These are phyloP conservation scores for Herpetospermum pedunculosum DNA, from an alignment of 306 rosid species.

Conservation along the genomic window DNA sequence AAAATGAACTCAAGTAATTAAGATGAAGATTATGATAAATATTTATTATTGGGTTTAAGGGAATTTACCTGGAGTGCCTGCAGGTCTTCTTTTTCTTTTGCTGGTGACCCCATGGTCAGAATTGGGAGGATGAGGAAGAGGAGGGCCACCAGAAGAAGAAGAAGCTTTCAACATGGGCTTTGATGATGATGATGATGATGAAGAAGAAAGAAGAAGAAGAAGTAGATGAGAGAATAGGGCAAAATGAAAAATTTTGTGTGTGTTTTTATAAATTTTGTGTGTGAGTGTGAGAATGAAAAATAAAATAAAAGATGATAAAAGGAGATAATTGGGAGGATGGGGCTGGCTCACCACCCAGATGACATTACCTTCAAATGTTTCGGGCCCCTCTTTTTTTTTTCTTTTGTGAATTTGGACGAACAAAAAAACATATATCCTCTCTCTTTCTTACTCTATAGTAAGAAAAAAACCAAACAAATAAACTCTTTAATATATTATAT, in stretches of 20 bases:
- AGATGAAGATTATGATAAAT: too few relatives aligned
- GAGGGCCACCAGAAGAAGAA: constrained; percentile 19
- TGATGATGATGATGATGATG: not conserved
- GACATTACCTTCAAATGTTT: constrained; percentile 4
- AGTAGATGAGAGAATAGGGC: not conserved
- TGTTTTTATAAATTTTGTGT: not conserved
- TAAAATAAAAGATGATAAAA: not conserved
- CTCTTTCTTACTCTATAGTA: not conserved
- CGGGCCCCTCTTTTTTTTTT: not conserved
- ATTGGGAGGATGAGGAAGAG: constrained; percentile 36
- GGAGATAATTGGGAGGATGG: constrained; percentile 6
- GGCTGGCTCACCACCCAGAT: constrained; percentile 2
- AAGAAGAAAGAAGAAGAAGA: not conserved
- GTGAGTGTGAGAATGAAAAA: not conserved
- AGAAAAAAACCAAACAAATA: not conserved
- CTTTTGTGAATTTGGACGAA: not conserved
- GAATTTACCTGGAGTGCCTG: constrained; percentile 84
- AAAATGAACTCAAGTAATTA: not conserved
- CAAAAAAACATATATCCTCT: not conserved
- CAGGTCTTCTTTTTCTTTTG: constrained; percentile 91
- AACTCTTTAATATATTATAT: not conserved
- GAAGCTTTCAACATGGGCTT: constrained; percentile 45
- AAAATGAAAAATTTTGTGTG: not conserved
- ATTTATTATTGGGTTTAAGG: not conserved
- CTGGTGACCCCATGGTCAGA: constrained; percentile 39